Base-by-base conservation (phyloP, 2,329 filamentous ascomycete species). In the Claviceps sp. region DNA sequence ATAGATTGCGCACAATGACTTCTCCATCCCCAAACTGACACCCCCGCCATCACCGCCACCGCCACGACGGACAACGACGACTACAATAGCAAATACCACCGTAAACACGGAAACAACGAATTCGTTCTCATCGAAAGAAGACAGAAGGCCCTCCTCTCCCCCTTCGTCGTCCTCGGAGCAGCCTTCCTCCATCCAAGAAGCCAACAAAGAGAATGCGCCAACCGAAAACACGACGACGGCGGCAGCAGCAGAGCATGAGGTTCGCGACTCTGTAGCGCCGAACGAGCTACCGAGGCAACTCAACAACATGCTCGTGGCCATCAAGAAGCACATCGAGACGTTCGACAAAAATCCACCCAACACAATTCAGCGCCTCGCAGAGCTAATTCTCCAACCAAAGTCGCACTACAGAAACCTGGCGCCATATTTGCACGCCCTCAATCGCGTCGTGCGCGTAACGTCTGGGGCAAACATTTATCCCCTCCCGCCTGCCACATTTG, bases 371-470 rank as follows among this genome's bases (percentile, higher is more conserved):
- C 85, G 93, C 40, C 78, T 98, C 22, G 82, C 89, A 22, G 93
- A 98, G 72, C 82, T 97, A 34, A 73, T 95, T 4, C 74, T 95
- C 38, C 69, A 75, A 26, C 93, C 93, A 1, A 83, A 74, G 54
- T 76, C 77, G 51, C 86, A 95, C 68, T 96, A 97, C 71, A 81
- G 79, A 55, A 85, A 82, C 50, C 76, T 97, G 2, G 81, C 87
- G 1, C 78, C 89, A 11, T 98, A 93, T 65, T 80, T 98, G 11
- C 86, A 93, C 60, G 93, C 93, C 2, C 78, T 97, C 47, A 88
- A 97, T 64, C 84, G 93, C 52, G 85, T 95, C 22, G 82, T 96
- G 23, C 88, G 86, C 52, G 93, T 98, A 52, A 94, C 89, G 11
- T 95, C 88, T 39, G 79, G 83, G 26, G 80, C 83, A 20, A 83